Evolutionary conservation across 2,329 filamentous ascomycete species (phyloP).

Genomic region (Exophiala mesophila): DNA sequence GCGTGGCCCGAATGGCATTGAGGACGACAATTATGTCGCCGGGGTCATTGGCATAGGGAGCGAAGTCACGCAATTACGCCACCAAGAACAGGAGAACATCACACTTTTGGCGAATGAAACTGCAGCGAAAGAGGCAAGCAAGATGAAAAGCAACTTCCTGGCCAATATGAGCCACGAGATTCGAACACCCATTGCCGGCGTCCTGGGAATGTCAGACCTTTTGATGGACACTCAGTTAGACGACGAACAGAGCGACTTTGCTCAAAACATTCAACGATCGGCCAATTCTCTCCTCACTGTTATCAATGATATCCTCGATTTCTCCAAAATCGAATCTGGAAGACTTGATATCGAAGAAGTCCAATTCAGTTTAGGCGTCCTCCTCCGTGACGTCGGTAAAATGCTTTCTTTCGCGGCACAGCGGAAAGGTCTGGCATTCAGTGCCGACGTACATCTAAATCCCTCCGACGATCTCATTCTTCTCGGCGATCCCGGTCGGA

Average conservation of each 20-base stretch:
- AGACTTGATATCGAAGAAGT: constrained; percentile 74
- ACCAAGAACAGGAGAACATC: constrained; percentile 64
- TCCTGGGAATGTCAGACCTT: constrained; percentile 74
- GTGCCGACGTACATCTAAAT: constrained; percentile 58
- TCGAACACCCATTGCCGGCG: constrained; percentile 71
- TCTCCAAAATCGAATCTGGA: constrained; percentile 76
- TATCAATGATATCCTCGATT: constrained; percentile 79
- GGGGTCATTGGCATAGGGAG: constrained; percentile 75
- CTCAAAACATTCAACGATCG: constrained; percentile 72
- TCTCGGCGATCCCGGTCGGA: constrained; percentile 69
- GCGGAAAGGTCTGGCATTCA: constrained; percentile 66
- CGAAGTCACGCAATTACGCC: constrained; percentile 69
- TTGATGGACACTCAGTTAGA: constrained; percentile 63
- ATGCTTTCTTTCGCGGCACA: constrained; percentile 76
- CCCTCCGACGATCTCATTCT: constrained; percentile 63
- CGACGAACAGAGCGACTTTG: constrained; percentile 67
- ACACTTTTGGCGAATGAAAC: constrained; percentile 68
- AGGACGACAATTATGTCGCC: constrained; percentile 53
- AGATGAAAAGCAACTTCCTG: constrained; percentile 73
- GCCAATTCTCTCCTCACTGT: constrained; percentile 72
- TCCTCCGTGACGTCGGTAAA: constrained; percentile 69
- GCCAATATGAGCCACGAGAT: constrained; percentile 81
- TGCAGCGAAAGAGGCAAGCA: constrained; percentile 73
- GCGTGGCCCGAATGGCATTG: constrained; percentile 49
- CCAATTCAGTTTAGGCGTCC: constrained; percentile 68